Evolutionary conservation across 1,284 basidiomycete species (phyloP).

Genomic region (Agaricales sp.): DNA sequence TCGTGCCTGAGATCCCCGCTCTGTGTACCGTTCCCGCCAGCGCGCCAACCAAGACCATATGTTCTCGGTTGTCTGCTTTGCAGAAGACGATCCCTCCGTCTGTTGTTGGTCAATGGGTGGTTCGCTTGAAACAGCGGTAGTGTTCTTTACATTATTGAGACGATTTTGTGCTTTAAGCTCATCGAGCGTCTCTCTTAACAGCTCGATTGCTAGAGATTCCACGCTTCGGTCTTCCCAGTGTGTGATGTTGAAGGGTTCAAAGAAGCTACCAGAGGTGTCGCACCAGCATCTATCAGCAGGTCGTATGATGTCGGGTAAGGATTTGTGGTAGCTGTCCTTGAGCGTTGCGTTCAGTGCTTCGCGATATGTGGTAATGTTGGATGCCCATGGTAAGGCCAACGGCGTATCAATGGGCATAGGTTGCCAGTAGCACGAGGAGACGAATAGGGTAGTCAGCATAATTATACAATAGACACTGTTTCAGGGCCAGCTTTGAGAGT

Average conservation of each 20-base stretch:
- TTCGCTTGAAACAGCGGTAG: too few species aligned
- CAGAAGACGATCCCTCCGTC: too few species aligned
- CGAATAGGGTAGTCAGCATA: conserved; percentile 64
- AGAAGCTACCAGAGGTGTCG: conserved; percentile 48
- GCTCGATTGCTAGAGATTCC: conserved; percentile 11
- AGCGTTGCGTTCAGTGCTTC: conserved; percentile 43
- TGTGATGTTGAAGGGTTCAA: conserved; percentile 64
- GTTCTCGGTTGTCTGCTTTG: too few species aligned
- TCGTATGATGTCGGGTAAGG: conserved; percentile 40
- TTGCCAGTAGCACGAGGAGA: conserved; percentile 81
- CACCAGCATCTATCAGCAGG: conserved; percentile 75
- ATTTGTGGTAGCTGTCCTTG: conserved; percentile 20
- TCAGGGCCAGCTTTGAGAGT: conserved; percentile 1
- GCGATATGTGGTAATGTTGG: conserved; percentile 58
- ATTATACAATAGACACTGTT: conserved; percentile 74
- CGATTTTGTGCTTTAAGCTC: too few species aligned
- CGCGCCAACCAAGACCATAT: too few species aligned
- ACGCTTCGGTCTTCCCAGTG: conserved; percentile 62
- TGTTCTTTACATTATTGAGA: too few species aligned
- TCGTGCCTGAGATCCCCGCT: too few species aligned
- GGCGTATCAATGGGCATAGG: conserved; percentile 55
- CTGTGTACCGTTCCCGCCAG: too few species aligned
- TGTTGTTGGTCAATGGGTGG: too few species aligned
- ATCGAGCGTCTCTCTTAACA: neutral
- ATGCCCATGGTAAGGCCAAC: conserved; percentile 52